These are phyloP conservation scores for Cenchrus purpureus DNA, from an alignment of 176 grass and related monocot genomes.

Conservation along the genomic window DNA sequence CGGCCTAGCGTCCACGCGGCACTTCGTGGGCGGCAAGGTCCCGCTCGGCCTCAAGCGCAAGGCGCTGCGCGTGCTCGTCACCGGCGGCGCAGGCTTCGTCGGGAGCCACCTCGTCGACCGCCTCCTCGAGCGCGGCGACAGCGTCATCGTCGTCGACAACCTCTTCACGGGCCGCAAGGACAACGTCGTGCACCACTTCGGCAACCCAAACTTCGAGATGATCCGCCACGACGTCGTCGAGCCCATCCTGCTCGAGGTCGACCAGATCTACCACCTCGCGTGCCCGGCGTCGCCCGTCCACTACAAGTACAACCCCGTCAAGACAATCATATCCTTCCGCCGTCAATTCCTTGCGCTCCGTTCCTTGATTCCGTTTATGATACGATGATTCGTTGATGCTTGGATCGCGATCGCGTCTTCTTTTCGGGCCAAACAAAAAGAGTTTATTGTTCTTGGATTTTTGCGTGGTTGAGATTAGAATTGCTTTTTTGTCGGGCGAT, in stretches of 20 bases:
- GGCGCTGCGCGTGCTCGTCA: slow-evolving; percentile 79
- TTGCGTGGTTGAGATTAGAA: not conserved
- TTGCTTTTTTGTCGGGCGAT: slow-evolving; percentile 21
- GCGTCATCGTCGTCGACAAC: slow-evolving; percentile 96
- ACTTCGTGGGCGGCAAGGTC: slow-evolving; percentile 75
- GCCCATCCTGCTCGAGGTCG: slow-evolving; percentile 92
- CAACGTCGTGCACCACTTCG: slow-evolving; percentile 86
- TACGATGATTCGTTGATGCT: not conserved
- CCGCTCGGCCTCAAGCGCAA: slow-evolving; percentile 87
- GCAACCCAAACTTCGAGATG: slow-evolving; percentile 88
- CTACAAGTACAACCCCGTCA: slow-evolving; percentile 98
- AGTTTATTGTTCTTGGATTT: not conserved
- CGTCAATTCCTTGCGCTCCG: not conserved
- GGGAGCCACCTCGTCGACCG: slow-evolving; percentile 93
- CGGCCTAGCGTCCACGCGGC: slow-evolving; percentile 10
- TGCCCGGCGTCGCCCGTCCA: slow-evolving; percentile 94
- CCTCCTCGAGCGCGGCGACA: slow-evolving; percentile 77
- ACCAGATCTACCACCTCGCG: slow-evolving; percentile 98
- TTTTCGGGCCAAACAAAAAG: not conserved
- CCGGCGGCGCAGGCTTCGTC: slow-evolving; percentile 89
- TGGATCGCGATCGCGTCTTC: slow-evolving; percentile 4
- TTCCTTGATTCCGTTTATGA: not conserved
- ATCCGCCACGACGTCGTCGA: slow-evolving; percentile 99
- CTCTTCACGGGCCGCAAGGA: slow-evolving; percentile 96
- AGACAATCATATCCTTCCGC: slow-evolving; percentile 91